phyloP scores from a whole-genome alignment of 345 rosid species.

The Rhizophora apiculata region DNA sequence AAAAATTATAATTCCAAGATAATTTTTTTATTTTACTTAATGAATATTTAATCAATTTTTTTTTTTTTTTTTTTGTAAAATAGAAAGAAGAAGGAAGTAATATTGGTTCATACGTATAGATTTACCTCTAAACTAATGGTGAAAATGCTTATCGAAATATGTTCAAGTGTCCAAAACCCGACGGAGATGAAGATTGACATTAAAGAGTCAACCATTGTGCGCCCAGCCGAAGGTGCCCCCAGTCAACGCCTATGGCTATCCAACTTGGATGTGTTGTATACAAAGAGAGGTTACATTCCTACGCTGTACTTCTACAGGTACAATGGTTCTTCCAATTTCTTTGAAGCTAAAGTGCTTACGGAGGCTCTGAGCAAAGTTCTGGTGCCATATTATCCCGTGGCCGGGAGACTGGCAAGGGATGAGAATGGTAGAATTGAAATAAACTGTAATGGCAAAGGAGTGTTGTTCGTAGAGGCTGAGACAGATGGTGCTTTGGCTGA shows the following conservation, averaged over 20 bases:
- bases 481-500: conserved; percentile 15
- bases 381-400: conserved; percentile 32
- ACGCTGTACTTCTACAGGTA: conserved; percentile 14
- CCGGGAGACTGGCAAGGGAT: conserved; percentile 26
- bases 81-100: too few relatives aligned
- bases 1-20: too few relatives aligned
- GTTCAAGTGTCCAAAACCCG: too few relatives aligned
- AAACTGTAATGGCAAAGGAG: conserved; percentile 31
- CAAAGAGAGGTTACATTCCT: neutral
- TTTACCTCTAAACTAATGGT: too few relatives aligned
- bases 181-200: conserved; percentile 3
- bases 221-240: conserved; percentile 21
- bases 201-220: conserved; percentile 13
- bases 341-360: conserved; percentile 16
- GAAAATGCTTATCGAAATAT: too few relatives aligned
- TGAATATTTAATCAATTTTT: too few relatives aligned
- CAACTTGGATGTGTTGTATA: conserved; percentile 16
- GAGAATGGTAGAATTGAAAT: conserved; percentile 27
- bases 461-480: conserved; percentile 27
- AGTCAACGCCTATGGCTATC: conserved; percentile 12
- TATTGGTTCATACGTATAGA: too few relatives aligned
- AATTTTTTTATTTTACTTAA: too few relatives aligned
- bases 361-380: conserved; percentile 25
- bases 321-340: conserved; percentile 13
- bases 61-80: too few relatives aligned